phyloP scores from a whole-genome alignment of 257 asterid genomes.

The Vinca minor region DNA sequence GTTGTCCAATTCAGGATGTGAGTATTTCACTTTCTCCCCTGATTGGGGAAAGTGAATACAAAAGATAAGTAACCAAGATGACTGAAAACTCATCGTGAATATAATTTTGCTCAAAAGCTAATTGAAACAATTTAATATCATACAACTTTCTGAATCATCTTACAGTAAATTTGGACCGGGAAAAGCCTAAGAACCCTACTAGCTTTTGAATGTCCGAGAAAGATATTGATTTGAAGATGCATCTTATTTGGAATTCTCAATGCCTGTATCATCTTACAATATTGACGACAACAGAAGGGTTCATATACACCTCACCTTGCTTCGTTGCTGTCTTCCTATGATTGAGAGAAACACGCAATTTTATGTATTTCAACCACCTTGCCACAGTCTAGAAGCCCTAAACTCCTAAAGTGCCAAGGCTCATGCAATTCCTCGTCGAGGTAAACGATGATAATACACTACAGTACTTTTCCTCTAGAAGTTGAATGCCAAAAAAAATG shows the following conservation, averaged over 20 bases:
- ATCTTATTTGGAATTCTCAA: background rate
- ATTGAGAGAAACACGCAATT: slow-evolving; percentile 48
- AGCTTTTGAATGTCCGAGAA: too few species aligned
- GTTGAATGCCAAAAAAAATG: background rate
- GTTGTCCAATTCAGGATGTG: too few species aligned
- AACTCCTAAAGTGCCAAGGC: background rate
- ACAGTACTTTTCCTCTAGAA: background rate
- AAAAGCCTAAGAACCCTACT: too few species aligned
- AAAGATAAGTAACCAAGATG: too few species aligned
- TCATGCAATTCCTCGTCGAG: background rate
- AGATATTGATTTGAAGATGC: background rate
- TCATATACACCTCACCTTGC: slow-evolving; percentile 55
- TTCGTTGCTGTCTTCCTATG: slow-evolving; percentile 85
- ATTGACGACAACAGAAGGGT: background rate
- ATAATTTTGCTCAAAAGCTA: too few species aligned
- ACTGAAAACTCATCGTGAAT: too few species aligned
- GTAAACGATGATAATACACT: background rate
- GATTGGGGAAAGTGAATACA: too few species aligned
- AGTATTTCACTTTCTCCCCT: too few species aligned
- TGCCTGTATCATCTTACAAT: background rate
- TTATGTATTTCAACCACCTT: background rate
- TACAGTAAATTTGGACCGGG: too few species aligned
- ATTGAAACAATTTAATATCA: too few species aligned
- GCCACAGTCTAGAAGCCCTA: background rate
- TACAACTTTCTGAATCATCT: too few species aligned